Conservation (phyloP, 768 basidiomycete species). For the Crucibulum laeve region DNA sequence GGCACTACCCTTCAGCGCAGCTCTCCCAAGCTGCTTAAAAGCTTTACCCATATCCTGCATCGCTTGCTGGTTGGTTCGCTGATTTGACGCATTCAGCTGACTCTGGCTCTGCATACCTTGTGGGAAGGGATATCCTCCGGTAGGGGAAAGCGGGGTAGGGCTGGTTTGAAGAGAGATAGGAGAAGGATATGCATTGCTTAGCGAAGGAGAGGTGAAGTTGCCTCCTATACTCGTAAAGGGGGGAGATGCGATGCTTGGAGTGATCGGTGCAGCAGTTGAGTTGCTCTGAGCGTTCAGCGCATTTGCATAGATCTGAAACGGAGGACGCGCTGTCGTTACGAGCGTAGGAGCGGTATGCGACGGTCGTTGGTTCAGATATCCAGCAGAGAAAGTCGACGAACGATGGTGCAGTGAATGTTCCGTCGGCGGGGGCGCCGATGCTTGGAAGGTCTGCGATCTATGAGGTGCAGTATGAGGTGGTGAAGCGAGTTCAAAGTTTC, state of each 20-base stretch:
- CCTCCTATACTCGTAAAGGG: background rate
- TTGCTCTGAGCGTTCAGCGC: no score
- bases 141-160: background rate
- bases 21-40: no score
- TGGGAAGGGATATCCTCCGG: no score
- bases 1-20: no score
- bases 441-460: constrained; percentile 10
- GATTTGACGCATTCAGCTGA: no score
- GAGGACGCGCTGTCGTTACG: no score
- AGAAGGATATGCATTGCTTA: constrained; percentile 9
- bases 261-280: no score
- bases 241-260: background rate
- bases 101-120: no score
- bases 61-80: no score
- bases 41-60: no score
- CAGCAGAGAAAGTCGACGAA: background rate
- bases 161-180: constrained; percentile 7
- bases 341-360: no score
- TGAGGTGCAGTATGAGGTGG: constrained; percentile 4
- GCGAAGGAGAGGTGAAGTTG: background rate
- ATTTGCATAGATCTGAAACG: no score
- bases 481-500: background rate
- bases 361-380: background rate
- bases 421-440: constrained; percentile 4
- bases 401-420: constrained; percentile 5